These are phyloP conservation scores for Tremella mesenterica DNA, from an alignment of 768 basidiomycete species.

Conservation along the genomic window DNA sequence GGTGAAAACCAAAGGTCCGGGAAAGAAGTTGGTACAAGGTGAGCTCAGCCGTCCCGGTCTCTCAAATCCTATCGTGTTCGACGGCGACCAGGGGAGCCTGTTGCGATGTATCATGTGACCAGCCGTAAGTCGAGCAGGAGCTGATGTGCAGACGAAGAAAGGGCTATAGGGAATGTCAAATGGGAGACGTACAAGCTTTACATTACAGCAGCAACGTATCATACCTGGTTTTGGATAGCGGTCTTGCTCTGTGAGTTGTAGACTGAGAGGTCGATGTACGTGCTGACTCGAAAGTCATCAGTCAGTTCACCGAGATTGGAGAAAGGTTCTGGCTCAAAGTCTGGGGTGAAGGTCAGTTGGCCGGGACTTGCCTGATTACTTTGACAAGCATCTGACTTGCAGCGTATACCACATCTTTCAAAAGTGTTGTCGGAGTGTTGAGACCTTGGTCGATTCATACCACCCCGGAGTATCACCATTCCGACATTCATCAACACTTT, in stretches of 20 bases:
- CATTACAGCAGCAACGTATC: conserved; percentile 41
- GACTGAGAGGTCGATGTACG: conserved; percentile 1
- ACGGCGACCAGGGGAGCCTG: no score
- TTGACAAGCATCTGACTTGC: no score
- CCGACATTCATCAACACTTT: conserved; percentile 19
- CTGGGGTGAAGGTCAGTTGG: conserved; percentile 55
- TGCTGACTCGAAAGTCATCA: conserved; percentile 18
- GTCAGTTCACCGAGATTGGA: conserved; percentile 26
- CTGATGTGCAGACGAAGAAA: conserved; percentile 45
- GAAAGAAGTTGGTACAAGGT: conserved; percentile 33
- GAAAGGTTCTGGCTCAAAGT: conserved; percentile 61
- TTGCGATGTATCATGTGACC: no score
- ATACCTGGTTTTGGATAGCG: conserved; percentile 34
- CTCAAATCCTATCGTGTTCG: no score
- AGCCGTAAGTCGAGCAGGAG: neutral
- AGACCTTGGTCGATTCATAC: no score
- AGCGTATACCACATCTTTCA: conserved; percentile 31
- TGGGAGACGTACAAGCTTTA: conserved; percentile 57
- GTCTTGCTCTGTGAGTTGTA: conserved; percentile 57
- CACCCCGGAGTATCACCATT: conserved; percentile 12
- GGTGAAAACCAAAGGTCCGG: conserved; percentile 31
- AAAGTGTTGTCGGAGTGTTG: no score
- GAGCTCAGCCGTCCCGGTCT: neutral
- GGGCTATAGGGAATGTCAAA: conserved; percentile 72
- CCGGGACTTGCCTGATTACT: no score